Conservation (phyloP, 1,284 basidiomycete genomes). For the Trametes pubescens region DNA sequence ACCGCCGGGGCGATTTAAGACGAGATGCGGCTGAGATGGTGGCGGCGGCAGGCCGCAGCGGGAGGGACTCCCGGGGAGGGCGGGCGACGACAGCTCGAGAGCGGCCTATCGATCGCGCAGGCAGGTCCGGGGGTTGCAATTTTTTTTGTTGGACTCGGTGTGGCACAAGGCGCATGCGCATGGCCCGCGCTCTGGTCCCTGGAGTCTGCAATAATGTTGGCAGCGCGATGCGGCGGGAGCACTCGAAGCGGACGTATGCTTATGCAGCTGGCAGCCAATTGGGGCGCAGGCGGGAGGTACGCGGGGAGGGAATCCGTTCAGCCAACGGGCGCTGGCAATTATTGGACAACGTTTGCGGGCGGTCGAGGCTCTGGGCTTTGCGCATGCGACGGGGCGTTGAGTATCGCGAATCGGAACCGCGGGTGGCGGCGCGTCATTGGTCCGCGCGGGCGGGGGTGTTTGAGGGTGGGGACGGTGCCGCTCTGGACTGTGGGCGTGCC, state of each 20-base stretch:
- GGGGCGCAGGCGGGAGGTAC: neutral
- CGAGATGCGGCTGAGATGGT: slow-evolving; percentile 2
- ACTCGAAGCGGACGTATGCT: neutral
- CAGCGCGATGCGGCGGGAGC: too few species aligned
- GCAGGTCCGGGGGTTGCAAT: neutral
- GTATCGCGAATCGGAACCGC: neutral
- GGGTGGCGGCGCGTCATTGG: slow-evolving; percentile 7
- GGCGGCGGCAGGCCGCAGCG: neutral
- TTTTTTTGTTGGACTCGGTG: too few species aligned
- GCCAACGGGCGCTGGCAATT: neutral
- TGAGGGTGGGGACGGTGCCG: slow-evolving; percentile 19
- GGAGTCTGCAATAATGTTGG: too few species aligned
- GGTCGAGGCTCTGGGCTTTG: neutral
- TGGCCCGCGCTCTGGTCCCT: too few species aligned
- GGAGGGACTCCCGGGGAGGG: neutral
- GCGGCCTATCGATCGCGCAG: neutral
- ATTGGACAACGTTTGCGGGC: neutral
- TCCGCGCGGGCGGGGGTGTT: neutral
- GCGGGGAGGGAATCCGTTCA: neutral
- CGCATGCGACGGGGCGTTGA: neutral
- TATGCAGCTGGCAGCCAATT: neutral
- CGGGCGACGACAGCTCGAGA: neutral
- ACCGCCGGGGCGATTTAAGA: neutral
- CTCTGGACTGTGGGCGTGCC: slow-evolving; percentile 20
- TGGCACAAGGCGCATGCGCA: too few species aligned